Base-by-base conservation (phyloP, 192 early-diverging fungal species). In the Funneliformis geosporum region DNA sequence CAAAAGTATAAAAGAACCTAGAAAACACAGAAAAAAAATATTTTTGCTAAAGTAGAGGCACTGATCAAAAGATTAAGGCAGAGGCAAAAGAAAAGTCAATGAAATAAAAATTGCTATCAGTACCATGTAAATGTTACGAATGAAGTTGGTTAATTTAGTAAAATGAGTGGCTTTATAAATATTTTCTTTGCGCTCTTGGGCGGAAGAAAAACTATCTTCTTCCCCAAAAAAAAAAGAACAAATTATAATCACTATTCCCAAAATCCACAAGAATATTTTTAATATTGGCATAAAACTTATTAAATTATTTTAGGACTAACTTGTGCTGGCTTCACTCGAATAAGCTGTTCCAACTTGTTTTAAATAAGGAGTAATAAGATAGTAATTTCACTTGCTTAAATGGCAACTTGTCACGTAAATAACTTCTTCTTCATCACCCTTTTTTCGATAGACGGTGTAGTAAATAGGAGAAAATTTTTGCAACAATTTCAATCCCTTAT, bases 131-230 rank as follows among this genome's bases (percentile, higher is more conserved):
- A 67, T 67, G 28, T 67, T 67, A 23, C 65, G 65, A 14, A 67
- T 67, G 28, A 67, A 67, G 28, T 67, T 67, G 28, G 65, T 67
- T 67, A 67, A 67, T 40, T 67, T 67, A 18, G 65, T 67, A 67
- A 67, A n/a, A 67, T 67, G 65, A 67, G 65, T 67, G 65, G 65
- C 65, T 67, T 67, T 67, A 23, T 67, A 67, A 67, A 67, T 67
- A 2, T 67, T 23, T 67, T 67, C 65, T 25, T 67, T 67, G 5
- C 65, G 7, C 2, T 4, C 65, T 27, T 67, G 65, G 28, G 65
- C 65, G 4, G 65, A 27, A 1, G 65, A 67, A 67, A 10, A 67
- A 67, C 65, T 67, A 10, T 67, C 65, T 67, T 67, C 65, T 23
- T 67, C 65, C 28, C 4, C 65, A 28, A 67, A 67, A 12, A 67